phyloP scores from a whole-genome alignment of 2,329 filamentous ascomycete species.

The Epichloe aotearoae region DNA sequence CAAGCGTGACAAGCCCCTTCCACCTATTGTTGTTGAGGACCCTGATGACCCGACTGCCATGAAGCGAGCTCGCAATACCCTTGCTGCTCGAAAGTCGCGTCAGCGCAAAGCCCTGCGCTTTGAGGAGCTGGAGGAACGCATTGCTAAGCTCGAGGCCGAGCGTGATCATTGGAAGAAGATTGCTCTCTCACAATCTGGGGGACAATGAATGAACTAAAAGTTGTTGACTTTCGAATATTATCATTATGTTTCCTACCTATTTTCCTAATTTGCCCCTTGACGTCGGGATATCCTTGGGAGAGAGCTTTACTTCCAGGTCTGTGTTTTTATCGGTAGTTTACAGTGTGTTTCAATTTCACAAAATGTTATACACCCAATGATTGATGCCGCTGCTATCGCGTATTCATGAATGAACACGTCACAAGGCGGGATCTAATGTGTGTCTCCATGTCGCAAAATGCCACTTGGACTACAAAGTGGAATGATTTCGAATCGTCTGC shows the following conservation, averaged over 20 bases:
- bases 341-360: not conserved
- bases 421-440: too few relatives aligned
- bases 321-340: not conserved
- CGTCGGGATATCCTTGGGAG: not conserved
- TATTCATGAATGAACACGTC: too few relatives aligned
- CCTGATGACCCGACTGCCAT: constrained; percentile 61
- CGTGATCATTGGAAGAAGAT: constrained; percentile 52
- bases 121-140: constrained; percentile 60
- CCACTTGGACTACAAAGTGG: too few relatives aligned
- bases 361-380: not conserved
- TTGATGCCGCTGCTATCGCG: too few relatives aligned
- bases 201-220: not conserved
- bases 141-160: constrained; percentile 54
- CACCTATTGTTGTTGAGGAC: constrained; percentile 65
- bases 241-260: not conserved
- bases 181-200: constrained; percentile 26
- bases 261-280: not conserved
- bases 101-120: constrained; percentile 71
- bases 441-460: too few relatives aligned
- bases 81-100: constrained; percentile 86
- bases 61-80: constrained; percentile 88
- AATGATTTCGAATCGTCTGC: too few relatives aligned
- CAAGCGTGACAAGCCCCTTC: constrained; percentile 68
- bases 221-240: not conserved
- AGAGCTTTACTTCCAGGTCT: not conserved